These are phyloP conservation scores for Calonectria hongkongensis DNA, from an alignment of 2,329 filamentous ascomycete genomes.

Conservation along the genomic window DNA sequence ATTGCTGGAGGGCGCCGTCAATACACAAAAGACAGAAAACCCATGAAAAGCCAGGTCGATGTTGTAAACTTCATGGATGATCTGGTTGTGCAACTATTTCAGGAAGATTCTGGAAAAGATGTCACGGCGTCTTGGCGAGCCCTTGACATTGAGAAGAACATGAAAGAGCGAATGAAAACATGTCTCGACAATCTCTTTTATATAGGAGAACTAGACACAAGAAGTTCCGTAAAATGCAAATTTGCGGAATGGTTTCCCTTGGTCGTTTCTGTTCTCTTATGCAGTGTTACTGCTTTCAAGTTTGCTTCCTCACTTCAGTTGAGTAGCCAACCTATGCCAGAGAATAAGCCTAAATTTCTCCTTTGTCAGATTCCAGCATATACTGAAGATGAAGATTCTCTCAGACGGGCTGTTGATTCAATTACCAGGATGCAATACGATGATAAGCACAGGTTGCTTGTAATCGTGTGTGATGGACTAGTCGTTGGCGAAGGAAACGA, in stretches of 20 bases:
- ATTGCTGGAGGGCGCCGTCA: conserved; percentile 76
- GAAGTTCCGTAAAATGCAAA: conserved; percentile 88
- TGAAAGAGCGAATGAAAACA: conserved; percentile 81
- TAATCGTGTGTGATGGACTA: conserved; percentile 98
- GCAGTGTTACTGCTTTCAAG: conserved; percentile 92
- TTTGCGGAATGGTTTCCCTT: conserved; percentile 94
- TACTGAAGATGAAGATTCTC: conserved; percentile 97
- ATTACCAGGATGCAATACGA: conserved; percentile 97
- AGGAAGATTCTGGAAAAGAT: conserved; percentile 83
- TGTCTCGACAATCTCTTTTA: conserved; percentile 98
- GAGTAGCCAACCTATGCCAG: conserved; percentile 90
- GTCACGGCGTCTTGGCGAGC: conserved; percentile 88
- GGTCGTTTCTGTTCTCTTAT: conserved; percentile 87
- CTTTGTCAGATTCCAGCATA: conserved; percentile 99
- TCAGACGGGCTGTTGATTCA: conserved; percentile 97
- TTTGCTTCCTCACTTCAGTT: conserved; percentile 98
- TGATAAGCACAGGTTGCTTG: conserved; percentile 96
- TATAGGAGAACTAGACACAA: conserved; percentile 91
- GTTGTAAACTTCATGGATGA: conserved; percentile 88
- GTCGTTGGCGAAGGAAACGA: conserved; percentile 99
- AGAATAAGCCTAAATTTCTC: conserved; percentile 98
- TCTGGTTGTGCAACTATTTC: conserved; percentile 85
- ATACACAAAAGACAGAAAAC: background rate
- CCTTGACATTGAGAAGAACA: conserved; percentile 73
- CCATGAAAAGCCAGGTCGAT: conserved; percentile 74